Conservation (phyloP, 139 green algal genomes). For the Picochlorum costavermella region DNA sequence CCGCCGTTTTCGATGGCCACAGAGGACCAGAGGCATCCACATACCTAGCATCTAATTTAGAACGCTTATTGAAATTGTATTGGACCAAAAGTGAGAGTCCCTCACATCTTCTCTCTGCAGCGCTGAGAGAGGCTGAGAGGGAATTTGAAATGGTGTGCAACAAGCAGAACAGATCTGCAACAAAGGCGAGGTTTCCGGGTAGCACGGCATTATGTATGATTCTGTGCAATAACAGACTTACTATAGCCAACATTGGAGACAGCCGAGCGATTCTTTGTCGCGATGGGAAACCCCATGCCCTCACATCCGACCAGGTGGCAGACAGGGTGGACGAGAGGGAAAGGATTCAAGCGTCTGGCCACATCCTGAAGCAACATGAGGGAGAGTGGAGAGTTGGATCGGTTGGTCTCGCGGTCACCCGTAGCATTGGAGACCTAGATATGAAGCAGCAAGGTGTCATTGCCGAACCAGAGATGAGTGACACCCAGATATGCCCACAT, state of each 20-base stretch:
- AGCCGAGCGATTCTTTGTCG: slow-evolving; percentile 74
- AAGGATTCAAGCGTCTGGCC: slow-evolving; percentile 52
- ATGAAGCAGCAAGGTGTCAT: slow-evolving; percentile 62
- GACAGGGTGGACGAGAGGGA: slow-evolving; percentile 55
- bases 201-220: slow-evolving; percentile 65
- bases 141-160: slow-evolving; percentile 20
- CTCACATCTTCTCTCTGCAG: slow-evolving; percentile 22
- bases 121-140: slow-evolving; percentile 37
- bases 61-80: slow-evolving; percentile 13
- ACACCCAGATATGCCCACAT: slow-evolving; percentile 26
- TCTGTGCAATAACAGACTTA: slow-evolving; percentile 37
- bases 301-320: slow-evolving; percentile 76
- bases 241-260: slow-evolving; percentile 81
- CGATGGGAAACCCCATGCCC: slow-evolving; percentile 38
- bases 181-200: slow-evolving; percentile 44
- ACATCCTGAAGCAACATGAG: slow-evolving; percentile 26
- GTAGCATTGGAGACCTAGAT: slow-evolving; percentile 78
- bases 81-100: slow-evolving; percentile 12
- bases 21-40: slow-evolving; percentile 47
- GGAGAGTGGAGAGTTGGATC: slow-evolving; percentile 66
- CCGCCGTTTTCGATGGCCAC: slow-evolving; percentile 80
- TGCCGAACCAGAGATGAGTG: slow-evolving; percentile 60
- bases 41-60: slow-evolving; percentile 38
- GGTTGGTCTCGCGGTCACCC: slow-evolving; percentile 60
- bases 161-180: neutral